Base-by-base conservation (phyloP, 2,329 filamentous ascomycete genomes). In the Monilinia fructigena region DNA sequence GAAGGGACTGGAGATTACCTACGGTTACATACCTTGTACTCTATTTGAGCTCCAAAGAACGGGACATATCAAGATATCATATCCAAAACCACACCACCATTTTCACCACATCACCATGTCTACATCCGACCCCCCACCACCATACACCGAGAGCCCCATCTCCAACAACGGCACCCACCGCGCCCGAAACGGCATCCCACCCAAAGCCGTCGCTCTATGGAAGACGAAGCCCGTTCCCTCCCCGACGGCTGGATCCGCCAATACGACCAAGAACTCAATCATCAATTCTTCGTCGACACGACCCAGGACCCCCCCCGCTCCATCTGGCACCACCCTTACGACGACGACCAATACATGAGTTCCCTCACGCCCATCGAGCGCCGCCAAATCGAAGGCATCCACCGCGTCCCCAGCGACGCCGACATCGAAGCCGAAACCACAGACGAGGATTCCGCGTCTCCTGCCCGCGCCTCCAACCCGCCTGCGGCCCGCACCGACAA, bases 271-370 rank as follows among this genome's bases (percentile, higher is more conserved):
- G 72, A 82, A 62, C 79, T 78, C 16, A 74, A 81, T 23, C 86
- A 88, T 72, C 85, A 87, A 71, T 88, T 86, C 81, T 88, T 86
- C 75, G 85, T 88, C 72, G 83, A 88, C 75, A 87, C 84, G 1
- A 80, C 72, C 40, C 75, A 78, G 38, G 76, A 81, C 16, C 85
- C 85, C 0, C 84, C 85, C 0, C 81, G 83, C 56, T 82, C 82
- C 66, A 86, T 85, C 70, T 88, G 86, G 86, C 79, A 82, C 55
- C 86, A 88, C 72, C 85, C 86, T 0, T 83, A 86, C 74, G 86
- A 88, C 71, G 85, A 87, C 72, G 80, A 83, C 2, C 70, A 80
- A 61, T 87, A 82, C 72, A 76, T 88, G 35, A 72, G 72, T 40
- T 80, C 80, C 0, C 77, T 88, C 0, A 74, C 80, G 0, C 74